A percentile compares a stretch with the other conserved stretches of the same genome.
These are phyloP conservation scores for Entomophthora muscae DNA, from an alignment of 371 early-diverging fungal genomes.

Conservation along the genomic window DNA sequence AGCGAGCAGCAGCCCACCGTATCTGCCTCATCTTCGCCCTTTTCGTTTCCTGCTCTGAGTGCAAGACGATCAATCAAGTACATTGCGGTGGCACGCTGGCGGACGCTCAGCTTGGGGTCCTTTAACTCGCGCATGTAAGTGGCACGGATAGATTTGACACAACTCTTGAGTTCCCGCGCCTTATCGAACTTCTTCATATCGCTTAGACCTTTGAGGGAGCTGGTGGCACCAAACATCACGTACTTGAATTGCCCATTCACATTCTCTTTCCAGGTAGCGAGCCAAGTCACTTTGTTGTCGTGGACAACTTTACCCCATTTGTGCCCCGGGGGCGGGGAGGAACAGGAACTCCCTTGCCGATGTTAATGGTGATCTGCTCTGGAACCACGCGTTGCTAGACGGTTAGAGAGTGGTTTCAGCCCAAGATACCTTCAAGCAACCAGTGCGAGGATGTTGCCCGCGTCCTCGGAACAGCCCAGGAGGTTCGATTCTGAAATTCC, in stretches of 20 bases:
- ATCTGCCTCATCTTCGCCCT: conserved; percentile 93
- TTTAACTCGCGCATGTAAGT: conserved; percentile 61
- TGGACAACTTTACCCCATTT: conserved; percentile 74
- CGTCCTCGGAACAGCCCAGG: conserved; percentile 93
- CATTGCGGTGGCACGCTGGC: conserved; percentile 88
- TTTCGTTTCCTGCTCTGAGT: conserved; percentile 95
- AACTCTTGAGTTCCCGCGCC: conserved; percentile 72
- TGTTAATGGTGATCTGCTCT: conserved; percentile 85
- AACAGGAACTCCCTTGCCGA: conserved; percentile 54
- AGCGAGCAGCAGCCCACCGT: conserved; percentile 97
- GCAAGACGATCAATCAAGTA: conserved; percentile 90
- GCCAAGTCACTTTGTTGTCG: conserved; percentile 90
- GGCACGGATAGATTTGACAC: conserved; percentile 49
- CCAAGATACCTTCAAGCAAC: conserved; percentile 53
- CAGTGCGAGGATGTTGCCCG: conserved; percentile 90
- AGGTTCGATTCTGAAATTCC: conserved; percentile 93
- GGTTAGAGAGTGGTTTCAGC: conserved; percentile 4
- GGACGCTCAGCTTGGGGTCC: conserved; percentile 46
- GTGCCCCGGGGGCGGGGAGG: conserved; percentile 76
- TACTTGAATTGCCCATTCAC: conserved; percentile 83
- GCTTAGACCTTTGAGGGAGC: conserved; percentile 84
- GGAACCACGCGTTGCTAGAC: conserved; percentile 65
- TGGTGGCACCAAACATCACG: conserved; percentile 80
- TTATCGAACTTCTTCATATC: conserved; percentile 94
- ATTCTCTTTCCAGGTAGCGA: conserved; percentile 96